Percentiles rank a stretch among this genome's conserved stretches.
phyloP scores from a whole-genome alignment of 2,329 filamentous ascomycete species.

The Hypoxylon sp. region DNA sequence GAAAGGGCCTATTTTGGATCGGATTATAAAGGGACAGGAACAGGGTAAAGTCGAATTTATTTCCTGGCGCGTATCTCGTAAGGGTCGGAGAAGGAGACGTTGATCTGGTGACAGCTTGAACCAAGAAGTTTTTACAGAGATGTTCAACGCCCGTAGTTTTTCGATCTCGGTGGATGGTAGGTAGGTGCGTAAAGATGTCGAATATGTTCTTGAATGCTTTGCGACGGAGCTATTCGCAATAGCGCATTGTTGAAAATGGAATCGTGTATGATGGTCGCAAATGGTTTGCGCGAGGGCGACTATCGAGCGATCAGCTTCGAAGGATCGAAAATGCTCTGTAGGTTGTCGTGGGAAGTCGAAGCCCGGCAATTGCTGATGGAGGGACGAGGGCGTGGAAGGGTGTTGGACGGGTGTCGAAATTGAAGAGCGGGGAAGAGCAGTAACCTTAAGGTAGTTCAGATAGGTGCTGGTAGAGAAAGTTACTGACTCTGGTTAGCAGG shows the following conservation, averaged over 20 bases:
- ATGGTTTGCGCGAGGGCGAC: conserved; percentile 13
- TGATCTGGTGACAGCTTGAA: conserved; percentile 22
- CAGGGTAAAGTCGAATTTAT: too few relatives aligned
- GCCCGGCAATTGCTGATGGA: conserved; percentile 32
- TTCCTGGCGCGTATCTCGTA: too few relatives aligned
- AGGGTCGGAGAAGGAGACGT: too few relatives aligned
- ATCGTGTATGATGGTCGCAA: conserved; percentile 36
- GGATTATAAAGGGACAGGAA: too few relatives aligned
- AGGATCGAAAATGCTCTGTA: conserved; percentile 19
- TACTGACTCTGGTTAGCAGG: conserved; percentile 1
- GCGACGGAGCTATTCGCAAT: conserved; percentile 45
- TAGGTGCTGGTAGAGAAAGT: conserved; percentile 17
- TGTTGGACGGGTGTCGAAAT: conserved; percentile 27
- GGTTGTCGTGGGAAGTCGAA: conserved; percentile 26
- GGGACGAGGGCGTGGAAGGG: conserved; percentile 25
- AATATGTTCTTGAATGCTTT: conserved; percentile 40
- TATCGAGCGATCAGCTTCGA: conserved; percentile 13
- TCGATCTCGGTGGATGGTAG: too few relatives aligned
- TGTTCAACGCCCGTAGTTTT: too few relatives aligned
- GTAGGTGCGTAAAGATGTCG: too few relatives aligned
- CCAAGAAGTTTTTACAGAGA: conserved; percentile 9
- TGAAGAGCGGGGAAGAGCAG: conserved; percentile 35
- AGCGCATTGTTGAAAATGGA: conserved; percentile 43
- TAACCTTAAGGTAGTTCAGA: conserved; percentile 22
- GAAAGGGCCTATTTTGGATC: too few relatives aligned